Base-by-base conservation (phyloP, 345 rosid species). In the Carallia brachiata region DNA sequence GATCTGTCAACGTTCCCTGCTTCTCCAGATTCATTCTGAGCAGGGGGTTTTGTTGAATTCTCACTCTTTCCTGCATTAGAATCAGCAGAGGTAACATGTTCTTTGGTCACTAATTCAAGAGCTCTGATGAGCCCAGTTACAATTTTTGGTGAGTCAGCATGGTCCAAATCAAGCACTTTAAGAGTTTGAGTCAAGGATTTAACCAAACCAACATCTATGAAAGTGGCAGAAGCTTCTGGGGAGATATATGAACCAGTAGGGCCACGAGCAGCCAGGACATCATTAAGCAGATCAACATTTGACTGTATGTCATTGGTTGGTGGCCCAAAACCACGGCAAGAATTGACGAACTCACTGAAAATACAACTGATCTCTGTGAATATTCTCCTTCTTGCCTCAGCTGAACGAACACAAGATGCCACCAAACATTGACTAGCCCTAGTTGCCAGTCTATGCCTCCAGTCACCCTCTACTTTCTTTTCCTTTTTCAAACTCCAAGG, bases 41-140 rank as follows among this genome's bases (percentile, higher is more conserved):
- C 85, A 72, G 84, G 58, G 77, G 86, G 68, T 77, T 86, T 90
- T 67, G 80, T 48, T 12, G 85, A 74, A 85, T 78, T 94, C 66
- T 88, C 96, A 81, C 79, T 86, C 76, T 90, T 91, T 39, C 72
- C 85, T 13, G 77, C 65, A 72, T 63, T 82, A 65, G 87, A 78
- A 75, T 87, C 90, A 68, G 77, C 79, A 67, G 89, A 80, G 74
- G 82, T 88, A 57, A 90, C 89, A 80, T 94, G 89, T 78, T 94
- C 98, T 85, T 91, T 94, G 3, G 95, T 88, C 50, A 94, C 97
- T 83, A 90, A 74, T 85, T 94, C 98, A 84, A 94, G 81, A 58
- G 89, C 88, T 85, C 90, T 94, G 74, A 94, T 74, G 52, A 89
- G 82, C 47, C 87, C 97, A 47, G 85, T 86, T 48, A 90, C 97